Percentiles rank a stretch among this genome's conserved stretches.
Conservation (phyloP, 1,284 basidiomycete genomes). For the Salmacisia buchloeana region DNA sequence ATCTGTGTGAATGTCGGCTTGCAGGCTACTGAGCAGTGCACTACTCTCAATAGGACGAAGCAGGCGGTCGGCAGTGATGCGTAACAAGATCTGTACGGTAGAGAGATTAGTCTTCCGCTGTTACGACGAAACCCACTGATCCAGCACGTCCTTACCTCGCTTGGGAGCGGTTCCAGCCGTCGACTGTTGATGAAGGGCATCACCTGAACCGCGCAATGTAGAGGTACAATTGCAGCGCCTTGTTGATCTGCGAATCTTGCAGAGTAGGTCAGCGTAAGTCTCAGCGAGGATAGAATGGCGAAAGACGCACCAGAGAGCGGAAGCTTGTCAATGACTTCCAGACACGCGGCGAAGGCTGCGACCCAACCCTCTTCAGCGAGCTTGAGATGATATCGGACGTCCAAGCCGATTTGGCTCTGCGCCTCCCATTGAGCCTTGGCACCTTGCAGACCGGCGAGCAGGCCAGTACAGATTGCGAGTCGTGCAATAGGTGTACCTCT, state of each 20-base stretch:
- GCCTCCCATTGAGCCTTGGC: constrained; percentile 21
- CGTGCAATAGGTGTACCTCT: constrained; percentile 27
- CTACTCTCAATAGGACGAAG: neutral
- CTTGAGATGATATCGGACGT: constrained; percentile 19
- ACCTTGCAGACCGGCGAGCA: constrained; percentile 34
- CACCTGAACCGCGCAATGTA: neutral
- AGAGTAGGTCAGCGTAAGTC: no score
- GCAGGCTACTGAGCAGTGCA: neutral
- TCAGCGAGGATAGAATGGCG: no score
- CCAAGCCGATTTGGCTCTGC: constrained; percentile 17
- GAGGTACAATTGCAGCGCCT: neutral
- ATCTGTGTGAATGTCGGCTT: neutral
- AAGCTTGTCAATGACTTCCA: constrained; percentile 17
- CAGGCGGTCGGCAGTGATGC: neutral
- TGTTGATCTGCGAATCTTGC: neutral
- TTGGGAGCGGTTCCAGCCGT: neutral
- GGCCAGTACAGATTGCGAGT: constrained; percentile 37
- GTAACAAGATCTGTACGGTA: neutral
- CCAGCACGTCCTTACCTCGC: neutral
- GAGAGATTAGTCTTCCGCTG: no score
- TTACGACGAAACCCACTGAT: no score
- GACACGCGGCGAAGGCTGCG: constrained; percentile 30
- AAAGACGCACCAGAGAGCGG: neutral
- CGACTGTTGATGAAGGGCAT: constrained; percentile 5
- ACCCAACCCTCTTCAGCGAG: constrained; percentile 35